Conservation (phyloP, 768 basidiomycete genomes). For the Favolaschia claudopus region DNA sequence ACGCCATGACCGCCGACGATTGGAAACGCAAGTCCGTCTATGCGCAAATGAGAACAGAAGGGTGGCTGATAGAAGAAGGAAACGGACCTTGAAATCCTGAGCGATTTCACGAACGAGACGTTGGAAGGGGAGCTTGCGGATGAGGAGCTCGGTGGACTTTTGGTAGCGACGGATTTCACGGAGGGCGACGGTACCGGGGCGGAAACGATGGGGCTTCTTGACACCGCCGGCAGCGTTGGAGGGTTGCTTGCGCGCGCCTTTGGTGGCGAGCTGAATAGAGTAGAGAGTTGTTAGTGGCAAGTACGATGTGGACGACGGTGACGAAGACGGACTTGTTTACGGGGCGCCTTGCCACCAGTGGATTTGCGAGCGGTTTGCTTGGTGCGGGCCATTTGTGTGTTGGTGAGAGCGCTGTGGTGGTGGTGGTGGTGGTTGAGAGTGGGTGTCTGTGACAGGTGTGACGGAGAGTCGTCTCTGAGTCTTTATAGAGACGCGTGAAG, state of each 20-base stretch:
- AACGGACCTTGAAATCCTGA: conserved; percentile 20
- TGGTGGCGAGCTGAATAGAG: conserved; percentile 62
- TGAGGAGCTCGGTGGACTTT: conserved; percentile 19
- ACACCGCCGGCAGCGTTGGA: conserved; percentile 31
- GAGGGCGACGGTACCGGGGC: conserved; percentile 20
- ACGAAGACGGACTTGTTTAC: too few species aligned
- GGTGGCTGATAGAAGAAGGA: neutral
- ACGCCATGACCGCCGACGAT: conserved; percentile 21
- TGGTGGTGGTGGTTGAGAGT: too few species aligned
- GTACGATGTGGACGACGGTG: too few species aligned
- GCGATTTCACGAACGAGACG: conserved; percentile 22
- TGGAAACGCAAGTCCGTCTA: conserved; percentile 23
- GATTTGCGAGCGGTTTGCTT: conserved; percentile 67
- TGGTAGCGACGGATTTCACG: conserved; percentile 20
- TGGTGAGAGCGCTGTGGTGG: too few species aligned
- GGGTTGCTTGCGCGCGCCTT: conserved; percentile 58
- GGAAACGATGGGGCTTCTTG: conserved; percentile 23
- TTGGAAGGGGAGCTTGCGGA: conserved; percentile 24
- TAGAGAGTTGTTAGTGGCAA: too few species aligned
- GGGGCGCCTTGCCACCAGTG: conserved; percentile 65
- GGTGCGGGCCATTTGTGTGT: conserved; percentile 65
- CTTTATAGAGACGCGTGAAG: too few species aligned
- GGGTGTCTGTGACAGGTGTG: too few species aligned
- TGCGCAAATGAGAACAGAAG: too few species aligned
- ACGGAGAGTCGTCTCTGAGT: too few species aligned